phyloP scores from a whole-genome alignment of 2,329 filamentous ascomycete genomes.

The Pyricularia grisea region DNA sequence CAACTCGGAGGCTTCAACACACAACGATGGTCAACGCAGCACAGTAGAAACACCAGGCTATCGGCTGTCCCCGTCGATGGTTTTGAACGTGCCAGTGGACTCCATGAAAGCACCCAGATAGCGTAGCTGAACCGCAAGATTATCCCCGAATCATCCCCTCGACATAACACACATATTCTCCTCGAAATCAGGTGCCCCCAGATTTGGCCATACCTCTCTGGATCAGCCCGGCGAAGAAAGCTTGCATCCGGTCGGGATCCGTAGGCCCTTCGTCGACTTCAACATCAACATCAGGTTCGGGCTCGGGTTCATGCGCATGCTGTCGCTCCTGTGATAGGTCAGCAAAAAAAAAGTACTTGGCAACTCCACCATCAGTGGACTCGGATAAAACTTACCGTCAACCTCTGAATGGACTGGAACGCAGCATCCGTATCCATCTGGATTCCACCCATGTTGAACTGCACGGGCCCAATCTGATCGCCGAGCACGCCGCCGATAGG shows the following conservation, averaged over 20 bases:
- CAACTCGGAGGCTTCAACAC: not conserved
- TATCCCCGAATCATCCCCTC: not conserved
- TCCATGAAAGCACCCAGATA: not conserved
- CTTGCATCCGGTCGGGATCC: conserved; percentile 48
- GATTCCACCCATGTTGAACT: conserved; percentile 98
- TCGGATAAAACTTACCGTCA: conserved; percentile 54
- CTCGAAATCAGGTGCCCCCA: not conserved
- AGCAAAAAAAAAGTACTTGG: not conserved
- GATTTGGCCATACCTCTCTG: conserved; percentile 30
- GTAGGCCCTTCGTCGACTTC: conserved; percentile 27
- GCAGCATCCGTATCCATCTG: conserved; percentile 77
- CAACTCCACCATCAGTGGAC: not conserved
- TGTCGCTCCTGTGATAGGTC: conserved; percentile 40
- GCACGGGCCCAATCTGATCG: conserved; percentile 86
- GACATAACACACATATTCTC: not conserved
- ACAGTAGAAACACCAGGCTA: not conserved
- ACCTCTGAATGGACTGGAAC: conserved; percentile 65
- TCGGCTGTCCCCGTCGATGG: not conserved
- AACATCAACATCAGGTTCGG: conserved; percentile 24
- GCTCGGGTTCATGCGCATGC: conserved; percentile 36
- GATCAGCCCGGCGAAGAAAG: conserved; percentile 52
- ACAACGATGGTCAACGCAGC: not conserved
- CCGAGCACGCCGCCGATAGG: conserved; percentile 34
- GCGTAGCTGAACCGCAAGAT: not conserved
- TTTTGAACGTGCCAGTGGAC: not conserved